Base-by-base conservation (phyloP, 805 yeast species). In the Cephaloascus albidus region DNA sequence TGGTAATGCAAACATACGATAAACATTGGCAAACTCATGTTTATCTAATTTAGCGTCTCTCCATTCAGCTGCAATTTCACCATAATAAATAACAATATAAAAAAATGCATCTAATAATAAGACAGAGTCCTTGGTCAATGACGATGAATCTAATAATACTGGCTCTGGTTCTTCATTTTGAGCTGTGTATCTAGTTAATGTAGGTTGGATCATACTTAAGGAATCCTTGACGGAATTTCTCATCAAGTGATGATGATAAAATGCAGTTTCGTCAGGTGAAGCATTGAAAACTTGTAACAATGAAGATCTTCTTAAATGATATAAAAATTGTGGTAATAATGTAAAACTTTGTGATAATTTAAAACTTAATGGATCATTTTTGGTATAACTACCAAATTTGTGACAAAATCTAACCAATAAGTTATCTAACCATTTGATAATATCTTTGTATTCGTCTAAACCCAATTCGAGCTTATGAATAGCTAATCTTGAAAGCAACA, bases 201-300 rank as follows among this genome's bases (percentile, higher is more conserved):
- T 40, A 1, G 72, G 72, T 30, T 48, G 45, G 26, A 66, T 58
- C 36, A 53, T 52, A 6, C 40, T 40, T 16, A 49, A 35, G 1
- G 67, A 53, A 4, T 38, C 38, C 3, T 47, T 44, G 12, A 42
- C 35, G 5, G 45, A 40, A 19, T 51, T 38, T 33, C 43, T 50
- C 36, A 54, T 39, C 33, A 62, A 61, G 53, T 57, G 48, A 35
- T 55, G 53, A 42, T 65, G 68, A 42, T 63, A 55, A 43, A 45
- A 57, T 12, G 71, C 65, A n/a, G 71, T 63, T 45, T 68, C 73
- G 40, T 68, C 74, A 0, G 73, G 74, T 38, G 66, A 60, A 10
- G 65, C 56, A 43, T 67, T 67, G 48, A 65, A 66, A 3, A 62
- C 58, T 32, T 55, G 48, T 6, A 66, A 45, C 20, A 68, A 55